Evolutionary conservation across 495 filamentous ascomycete genomes (phyloP).

Genomic region (Penicillium verhagenii): DNA sequence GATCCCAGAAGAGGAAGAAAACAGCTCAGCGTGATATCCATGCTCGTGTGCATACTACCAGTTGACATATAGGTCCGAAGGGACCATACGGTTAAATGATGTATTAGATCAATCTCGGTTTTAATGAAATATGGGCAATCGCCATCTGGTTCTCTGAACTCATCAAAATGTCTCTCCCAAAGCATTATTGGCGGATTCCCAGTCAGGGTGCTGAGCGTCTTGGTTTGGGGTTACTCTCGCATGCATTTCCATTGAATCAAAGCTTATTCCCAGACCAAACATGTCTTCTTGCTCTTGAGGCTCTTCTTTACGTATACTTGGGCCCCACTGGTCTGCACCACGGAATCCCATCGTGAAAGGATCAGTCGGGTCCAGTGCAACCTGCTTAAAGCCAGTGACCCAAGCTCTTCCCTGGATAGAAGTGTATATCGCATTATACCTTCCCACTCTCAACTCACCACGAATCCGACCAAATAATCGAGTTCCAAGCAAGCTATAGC

Average conservation of each 20-base stretch:
- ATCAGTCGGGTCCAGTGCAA: constrained; percentile 3
- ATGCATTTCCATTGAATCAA: background rate
- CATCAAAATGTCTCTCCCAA: background rate
- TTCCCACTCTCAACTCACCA: background rate
- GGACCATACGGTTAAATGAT: too few relatives aligned
- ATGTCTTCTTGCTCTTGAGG: background rate
- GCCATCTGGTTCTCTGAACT: too few relatives aligned
- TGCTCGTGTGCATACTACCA: too few relatives aligned
- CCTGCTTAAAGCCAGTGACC: constrained; percentile 5
- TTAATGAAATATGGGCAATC: too few relatives aligned
- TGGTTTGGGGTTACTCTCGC: background rate
- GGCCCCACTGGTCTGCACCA: constrained; percentile 5
- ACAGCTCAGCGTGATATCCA: constrained; percentile 14
- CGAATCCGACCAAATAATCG: background rate
- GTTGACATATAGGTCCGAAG: too few relatives aligned
- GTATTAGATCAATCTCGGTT: too few relatives aligned
- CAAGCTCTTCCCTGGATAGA: constrained; percentile 2
- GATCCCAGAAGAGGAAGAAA: constrained; percentile 66
- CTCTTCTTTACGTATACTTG: background rate
- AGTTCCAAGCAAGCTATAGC: background rate
- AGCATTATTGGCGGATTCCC: background rate
- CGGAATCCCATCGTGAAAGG: constrained; percentile 6
- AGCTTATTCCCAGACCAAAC: background rate
- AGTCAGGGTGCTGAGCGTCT: background rate
- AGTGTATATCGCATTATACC: constrained; percentile 1